Percentiles rank a stretch among this genome's conserved stretches.
Conservation (phyloP, 106 monocot species). For the Gastrodia elata region DNA sequence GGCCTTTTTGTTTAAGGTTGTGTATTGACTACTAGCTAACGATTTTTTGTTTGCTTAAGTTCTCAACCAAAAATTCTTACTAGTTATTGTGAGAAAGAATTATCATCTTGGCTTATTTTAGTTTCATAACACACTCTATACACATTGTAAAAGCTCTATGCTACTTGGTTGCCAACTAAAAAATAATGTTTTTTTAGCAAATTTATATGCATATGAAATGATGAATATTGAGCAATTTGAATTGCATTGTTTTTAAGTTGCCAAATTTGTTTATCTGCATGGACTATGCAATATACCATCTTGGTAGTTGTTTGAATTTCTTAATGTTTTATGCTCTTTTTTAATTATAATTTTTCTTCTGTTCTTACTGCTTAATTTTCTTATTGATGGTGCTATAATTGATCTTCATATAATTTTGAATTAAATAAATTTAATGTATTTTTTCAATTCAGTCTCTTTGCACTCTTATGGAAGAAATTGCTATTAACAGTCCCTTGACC, state of each 20-base stretch:
- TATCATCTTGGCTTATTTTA: not conserved
- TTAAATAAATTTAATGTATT: not conserved
- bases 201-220: too few species aligned
- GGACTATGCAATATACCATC: not conserved
- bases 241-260: not conserved
- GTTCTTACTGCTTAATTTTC: not conserved
- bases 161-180: not conserved
- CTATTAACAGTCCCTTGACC: not conserved
- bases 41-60: not conserved
- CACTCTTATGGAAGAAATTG: slow-evolving; percentile 1
- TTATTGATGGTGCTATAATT: not conserved
- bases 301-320: not conserved
- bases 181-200: not conserved
- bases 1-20: not conserved
- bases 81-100: not conserved
- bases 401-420: not conserved
- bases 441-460: not conserved
- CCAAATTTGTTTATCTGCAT: not conserved
- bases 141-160: not conserved
- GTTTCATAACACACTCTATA: not conserved
- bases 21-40: not conserved
- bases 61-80: not conserved
- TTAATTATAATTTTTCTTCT: not conserved
- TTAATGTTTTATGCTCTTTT: not conserved
- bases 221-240: not conserved